Conservation (phyloP, 352 stramenopile species). For the Thraustochytrium striatum region DNA sequence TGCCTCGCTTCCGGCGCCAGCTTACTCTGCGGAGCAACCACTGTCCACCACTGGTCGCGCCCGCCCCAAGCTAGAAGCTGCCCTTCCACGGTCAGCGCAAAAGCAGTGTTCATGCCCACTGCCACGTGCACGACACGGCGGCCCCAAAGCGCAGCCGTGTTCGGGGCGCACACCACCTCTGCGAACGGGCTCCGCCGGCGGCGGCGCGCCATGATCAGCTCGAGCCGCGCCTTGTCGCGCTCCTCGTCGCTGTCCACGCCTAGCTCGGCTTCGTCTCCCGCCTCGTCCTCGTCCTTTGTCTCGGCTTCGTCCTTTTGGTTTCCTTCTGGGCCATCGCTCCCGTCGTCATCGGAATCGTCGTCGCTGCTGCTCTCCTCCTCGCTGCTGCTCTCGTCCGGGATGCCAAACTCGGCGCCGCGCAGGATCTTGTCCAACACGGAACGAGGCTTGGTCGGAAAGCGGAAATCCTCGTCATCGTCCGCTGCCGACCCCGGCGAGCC, state of each 20-base stretch:
- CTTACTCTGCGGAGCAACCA: conserved; percentile 43
- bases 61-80: conserved; percentile 83
- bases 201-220: background rate
- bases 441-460: background rate
- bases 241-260: background rate
- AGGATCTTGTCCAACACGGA: conserved; percentile 33
- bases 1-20: background rate
- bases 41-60: conserved; percentile 64
- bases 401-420: conserved; percentile 45
- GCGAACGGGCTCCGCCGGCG: conserved; percentile 64
- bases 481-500: too few species aligned
- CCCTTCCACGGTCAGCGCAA: conserved; percentile 71
- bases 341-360: too few species aligned
- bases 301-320: too few species aligned
- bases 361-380: too few species aligned
- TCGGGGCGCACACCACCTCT: conserved; percentile 68
- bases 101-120: conserved; percentile 75
- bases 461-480: conserved; percentile 19
- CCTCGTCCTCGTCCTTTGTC: conserved; percentile 49
- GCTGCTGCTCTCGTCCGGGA: conserved; percentile 11
- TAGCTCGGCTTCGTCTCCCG: background rate
- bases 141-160: conserved; percentile 82
- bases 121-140: conserved; percentile 69
- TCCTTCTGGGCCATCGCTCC: too few species aligned
- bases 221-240: background rate